Evolutionary conservation across 176 grass and related monocot species (phyloP), one percentile per base, ranked within the genome.

Genomic region (Dendrocalamus sinicus): DNA sequence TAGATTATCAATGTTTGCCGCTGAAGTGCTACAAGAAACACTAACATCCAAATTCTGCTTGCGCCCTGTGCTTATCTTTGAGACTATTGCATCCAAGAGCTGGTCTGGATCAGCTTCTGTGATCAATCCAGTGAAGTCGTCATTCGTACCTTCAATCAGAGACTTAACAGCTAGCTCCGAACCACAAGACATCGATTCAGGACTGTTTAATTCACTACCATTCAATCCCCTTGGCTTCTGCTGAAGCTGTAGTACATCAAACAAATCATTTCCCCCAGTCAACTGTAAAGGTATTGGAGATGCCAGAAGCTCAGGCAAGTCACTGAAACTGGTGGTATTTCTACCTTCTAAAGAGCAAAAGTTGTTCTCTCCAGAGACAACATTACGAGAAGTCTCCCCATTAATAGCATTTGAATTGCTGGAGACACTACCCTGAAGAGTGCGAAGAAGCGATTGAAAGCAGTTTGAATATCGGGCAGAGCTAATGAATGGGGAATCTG

Each of bases 21-120:
- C 30, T 68, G 82, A 68, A 75, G 69, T 68, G 58, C 72, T 80
- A 79, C 65, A 83, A 48, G 88, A 89, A 50, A 84, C 13, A 75
- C 48, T 54, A 46, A 53, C n/a, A 10, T 85, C 81, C 72, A 47
- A 73, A 20, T 47, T 71, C 23, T 76, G 82, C 30, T 86, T 93
- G 20, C 51, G 67, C 52, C 67, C 60, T 69, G 82, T 43, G 65
- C 71, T 90, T 48, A 93, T 78, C 62, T 88, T 93, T 64, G 85
- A 83, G 65, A 90, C 82, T 69, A 93, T 72, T 66, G 91, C 91
- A 88, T 93, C 91, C 82, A 93, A 75, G 61, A 93, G 72, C 74
- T 93, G 88, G 67, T 93, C 88, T 15, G 71, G 77, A 53, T 83
- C 72, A 82, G 85, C 66, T 88, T 77, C 78, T 52, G 85, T 41